Base-by-base conservation (phyloP, 129 eudicot genomes). In the Rutidosis leptorrhynchoides region DNA sequence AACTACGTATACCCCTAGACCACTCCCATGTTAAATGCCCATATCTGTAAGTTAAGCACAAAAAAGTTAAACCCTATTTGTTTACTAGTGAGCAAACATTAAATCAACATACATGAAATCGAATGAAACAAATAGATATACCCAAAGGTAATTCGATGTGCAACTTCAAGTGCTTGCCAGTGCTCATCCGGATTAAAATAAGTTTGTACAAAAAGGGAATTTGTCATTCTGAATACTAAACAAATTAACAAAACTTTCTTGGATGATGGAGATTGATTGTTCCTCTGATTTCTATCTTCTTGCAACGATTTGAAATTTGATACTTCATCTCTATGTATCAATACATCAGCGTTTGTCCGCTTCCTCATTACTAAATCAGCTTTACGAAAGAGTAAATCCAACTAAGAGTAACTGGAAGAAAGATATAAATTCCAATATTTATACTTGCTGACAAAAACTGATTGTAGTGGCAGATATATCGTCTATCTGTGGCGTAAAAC, bases 1-100 rank as follows among this genome's bases (percentile, higher is more conserved):
- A 94, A 73, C 96, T 89, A 23, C 99, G 85, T 56, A 94, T 82
- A 29, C 99, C 95, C 78, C 77, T 81, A 42, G 80, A 42, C 99
- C 99, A 94, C 70, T 94, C 99, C 99, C 99, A 94, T 4, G 99
- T 89, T 72, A 86, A 74, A 83, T 94, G 95, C 33, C 99, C 99
- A 71, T 89, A 93, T 65, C 98, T 93, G 78, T 22, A 52, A 80
- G 14, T 79, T 14, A 51, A 63, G 21, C 37, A 53, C 37, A 53
- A 83, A 23, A 27, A 49, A 62, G 46, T 75, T 33, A 40, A 45
- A 75, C 24, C 65, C 64, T 7, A 14, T 51, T 9, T 57, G 57
- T 20, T 24, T 14, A 62, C 4, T 33, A 72, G 21, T 32, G 1
- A 32, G 40, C 23, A 26, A 30, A 54, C 35, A 37, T 53, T 23